These are phyloP conservation scores for Tylopilus rubrobrunneus DNA, from an alignment of 768 basidiomycete genomes.

Conservation along the genomic window DNA sequence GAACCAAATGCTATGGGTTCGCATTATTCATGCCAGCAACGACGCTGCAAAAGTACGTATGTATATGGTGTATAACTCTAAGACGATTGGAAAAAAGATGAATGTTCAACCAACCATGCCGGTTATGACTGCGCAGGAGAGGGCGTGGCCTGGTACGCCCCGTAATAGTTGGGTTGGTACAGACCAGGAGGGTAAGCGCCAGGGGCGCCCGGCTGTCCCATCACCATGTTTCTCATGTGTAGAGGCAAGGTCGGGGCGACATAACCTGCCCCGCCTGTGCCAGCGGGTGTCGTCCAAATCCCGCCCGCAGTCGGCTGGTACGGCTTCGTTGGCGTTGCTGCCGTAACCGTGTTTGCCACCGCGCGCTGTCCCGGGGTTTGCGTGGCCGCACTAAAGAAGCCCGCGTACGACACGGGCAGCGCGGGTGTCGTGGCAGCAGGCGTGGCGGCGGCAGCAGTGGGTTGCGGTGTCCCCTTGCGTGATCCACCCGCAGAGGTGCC, in stretches of 20 bases:
- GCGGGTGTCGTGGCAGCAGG: constrained; percentile 27
- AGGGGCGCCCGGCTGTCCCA: constrained; percentile 21
- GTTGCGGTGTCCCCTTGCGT: constrained; percentile 45
- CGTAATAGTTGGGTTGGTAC: constrained; percentile 32
- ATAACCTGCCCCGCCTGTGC: constrained; percentile 21
- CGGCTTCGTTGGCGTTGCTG: constrained; percentile 27
- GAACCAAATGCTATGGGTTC: not conserved
- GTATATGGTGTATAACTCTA: constrained; percentile 16
- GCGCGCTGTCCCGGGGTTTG: constrained; percentile 41
- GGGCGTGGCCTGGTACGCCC: constrained; percentile 30
- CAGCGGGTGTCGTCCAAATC: constrained; percentile 26
- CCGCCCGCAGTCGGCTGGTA: constrained; percentile 26
- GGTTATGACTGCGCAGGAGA: constrained; percentile 30
- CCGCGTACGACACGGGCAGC: constrained; percentile 36
- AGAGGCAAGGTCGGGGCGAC: constrained; percentile 39
- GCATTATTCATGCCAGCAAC: constrained; percentile 19
- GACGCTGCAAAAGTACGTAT: constrained; percentile 6
- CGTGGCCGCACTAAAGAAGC: constrained; percentile 35
- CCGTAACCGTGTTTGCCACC: constrained; percentile 52
- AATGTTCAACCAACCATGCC: not conserved
- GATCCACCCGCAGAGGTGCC: constrained; percentile 26
- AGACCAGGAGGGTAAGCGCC: constrained; percentile 15
- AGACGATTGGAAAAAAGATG: not conserved
- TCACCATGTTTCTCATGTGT: constrained; percentile 33
- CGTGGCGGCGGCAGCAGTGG: constrained; percentile 26